Conservation (phyloP, 2,329 filamentous ascomycete species). For the Pseudogymnoascus sp. region DNA sequence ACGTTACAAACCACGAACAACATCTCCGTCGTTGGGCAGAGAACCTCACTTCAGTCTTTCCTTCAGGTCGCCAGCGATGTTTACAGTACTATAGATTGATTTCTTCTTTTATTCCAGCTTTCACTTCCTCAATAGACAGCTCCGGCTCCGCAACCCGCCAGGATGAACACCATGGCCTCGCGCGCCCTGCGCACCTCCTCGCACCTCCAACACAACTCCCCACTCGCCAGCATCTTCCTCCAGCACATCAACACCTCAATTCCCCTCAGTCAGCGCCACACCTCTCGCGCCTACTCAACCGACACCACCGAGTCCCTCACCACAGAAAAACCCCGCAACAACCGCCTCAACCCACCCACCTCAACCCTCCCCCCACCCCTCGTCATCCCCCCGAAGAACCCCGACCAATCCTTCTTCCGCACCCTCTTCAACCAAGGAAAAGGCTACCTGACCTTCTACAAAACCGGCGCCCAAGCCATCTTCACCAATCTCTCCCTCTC, state of each 20-base stretch:
- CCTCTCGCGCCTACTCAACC: slow-evolving; percentile 40
- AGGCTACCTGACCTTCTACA: slow-evolving; percentile 81
- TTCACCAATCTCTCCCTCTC: slow-evolving; percentile 55
- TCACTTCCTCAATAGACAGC: not conserved
- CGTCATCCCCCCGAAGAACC: slow-evolving; percentile 50
- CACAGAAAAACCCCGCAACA: slow-evolving; percentile 21
- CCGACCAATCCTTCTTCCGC: slow-evolving; percentile 38
- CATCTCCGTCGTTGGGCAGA: not conserved
- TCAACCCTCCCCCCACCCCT: slow-evolving; percentile 67
- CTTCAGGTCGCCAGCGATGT: not conserved
- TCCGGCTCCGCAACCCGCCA: not conserved
- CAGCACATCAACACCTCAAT: slow-evolving; percentile 36
- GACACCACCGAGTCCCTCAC: slow-evolving; percentile 26
- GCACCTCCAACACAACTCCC: slow-evolving; percentile 16
- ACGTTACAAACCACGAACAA: not conserved
- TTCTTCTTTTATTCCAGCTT: not conserved
- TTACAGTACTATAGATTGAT: not conserved
- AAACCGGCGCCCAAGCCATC: slow-evolving; percentile 70
- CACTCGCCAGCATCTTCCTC: slow-evolving; percentile 13
- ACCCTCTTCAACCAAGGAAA: slow-evolving; percentile 46
- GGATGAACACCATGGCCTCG: slow-evolving; percentile 18
- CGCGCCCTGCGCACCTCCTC: slow-evolving; percentile 25
- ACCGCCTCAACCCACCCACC: slow-evolving; percentile 63
- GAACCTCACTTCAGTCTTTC: slow-evolving; percentile 4
- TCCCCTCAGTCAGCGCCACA: slow-evolving; percentile 35